Evolutionary conservation across 495 filamentous ascomycete species (phyloP).

Genomic region (Thozetella sp.): DNA sequence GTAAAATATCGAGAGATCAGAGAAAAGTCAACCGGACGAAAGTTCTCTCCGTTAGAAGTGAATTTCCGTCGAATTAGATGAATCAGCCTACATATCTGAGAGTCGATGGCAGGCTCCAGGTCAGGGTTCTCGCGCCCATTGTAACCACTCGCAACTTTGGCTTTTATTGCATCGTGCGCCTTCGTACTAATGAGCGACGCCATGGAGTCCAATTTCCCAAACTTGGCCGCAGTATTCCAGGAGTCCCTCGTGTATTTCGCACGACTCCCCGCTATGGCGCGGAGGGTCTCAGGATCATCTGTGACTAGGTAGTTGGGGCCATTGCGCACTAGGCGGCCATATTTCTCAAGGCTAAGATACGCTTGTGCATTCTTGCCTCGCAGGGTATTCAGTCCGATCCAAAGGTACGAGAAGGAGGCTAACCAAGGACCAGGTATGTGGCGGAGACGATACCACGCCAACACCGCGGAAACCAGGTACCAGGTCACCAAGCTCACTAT

Average conservation of each 20-base stretch:
- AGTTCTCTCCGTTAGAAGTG: constrained; percentile 18
- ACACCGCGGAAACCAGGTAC: too few species aligned
- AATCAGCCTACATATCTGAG: constrained; percentile 34
- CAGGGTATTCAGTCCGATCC: constrained; percentile 42
- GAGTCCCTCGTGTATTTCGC: constrained; percentile 25
- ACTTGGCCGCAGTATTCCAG: constrained; percentile 27
- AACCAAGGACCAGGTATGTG: constrained; percentile 54
- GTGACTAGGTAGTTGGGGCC: constrained; percentile 50
- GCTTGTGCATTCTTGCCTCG: constrained; percentile 6
- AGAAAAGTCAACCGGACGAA: constrained; percentile 41
- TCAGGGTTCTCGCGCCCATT: constrained; percentile 45
- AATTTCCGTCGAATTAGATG: constrained; percentile 36
- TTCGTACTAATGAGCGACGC: constrained; percentile 33
- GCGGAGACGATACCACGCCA: constrained; percentile 35
- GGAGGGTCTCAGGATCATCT: constrained; percentile 34
- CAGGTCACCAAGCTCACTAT: too few species aligned
- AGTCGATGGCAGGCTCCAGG: constrained; percentile 47
- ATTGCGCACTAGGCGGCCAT: constrained; percentile 49
- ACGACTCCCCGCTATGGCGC: constrained; percentile 28
- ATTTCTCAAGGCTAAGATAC: constrained; percentile 28
- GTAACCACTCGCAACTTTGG: constrained; percentile 42
- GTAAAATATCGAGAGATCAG: constrained; percentile 47
- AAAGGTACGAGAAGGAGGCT: constrained; percentile 56
- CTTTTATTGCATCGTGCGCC: constrained; percentile 38
- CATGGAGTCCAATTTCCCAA: constrained; percentile 39